These are phyloP conservation scores for Elsinoe necatrix DNA, from an alignment of 2,329 filamentous ascomycete species.

Conservation along the genomic window DNA sequence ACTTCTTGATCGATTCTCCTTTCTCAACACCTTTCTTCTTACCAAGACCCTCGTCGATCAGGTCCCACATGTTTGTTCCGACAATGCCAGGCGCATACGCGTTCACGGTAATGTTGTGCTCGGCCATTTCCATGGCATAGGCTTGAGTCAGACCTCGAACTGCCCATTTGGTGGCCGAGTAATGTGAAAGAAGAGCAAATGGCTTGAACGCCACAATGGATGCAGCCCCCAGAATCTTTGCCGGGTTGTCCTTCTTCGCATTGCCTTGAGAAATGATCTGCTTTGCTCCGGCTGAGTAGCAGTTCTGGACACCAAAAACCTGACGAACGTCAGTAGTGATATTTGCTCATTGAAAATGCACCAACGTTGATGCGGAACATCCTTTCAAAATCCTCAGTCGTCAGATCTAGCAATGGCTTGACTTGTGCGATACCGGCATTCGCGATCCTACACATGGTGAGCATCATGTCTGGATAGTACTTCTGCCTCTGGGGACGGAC, in stretches of 20 bases:
- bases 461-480: background rate
- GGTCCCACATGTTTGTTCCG: constrained; percentile 59
- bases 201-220: constrained; percentile 53
- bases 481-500: constrained; percentile 23
- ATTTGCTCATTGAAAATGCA: background rate
- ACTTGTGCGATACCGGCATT: constrained; percentile 57
- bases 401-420: constrained; percentile 48
- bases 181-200: constrained; percentile 52
- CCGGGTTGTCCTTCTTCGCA: constrained; percentile 30
- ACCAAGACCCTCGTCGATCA: constrained; percentile 54
- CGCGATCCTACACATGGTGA: constrained; percentile 38
- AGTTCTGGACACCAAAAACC: constrained; percentile 53
- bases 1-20: constrained; percentile 44
- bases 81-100: constrained; percentile 61
- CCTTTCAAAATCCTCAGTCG: constrained; percentile 47
- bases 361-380: constrained; percentile 58
- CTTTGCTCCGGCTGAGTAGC: constrained; percentile 53
- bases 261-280: constrained; percentile 56
- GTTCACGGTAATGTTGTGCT: constrained; percentile 58
- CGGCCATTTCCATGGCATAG: constrained; percentile 58
- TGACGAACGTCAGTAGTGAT: background rate
- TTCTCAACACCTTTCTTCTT: constrained; percentile 38
- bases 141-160: constrained; percentile 58
- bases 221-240: constrained; percentile 42
- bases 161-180: constrained; percentile 58